Conservation (phyloP, 106 monocot species). For the Dendrobium catenatum region DNA sequence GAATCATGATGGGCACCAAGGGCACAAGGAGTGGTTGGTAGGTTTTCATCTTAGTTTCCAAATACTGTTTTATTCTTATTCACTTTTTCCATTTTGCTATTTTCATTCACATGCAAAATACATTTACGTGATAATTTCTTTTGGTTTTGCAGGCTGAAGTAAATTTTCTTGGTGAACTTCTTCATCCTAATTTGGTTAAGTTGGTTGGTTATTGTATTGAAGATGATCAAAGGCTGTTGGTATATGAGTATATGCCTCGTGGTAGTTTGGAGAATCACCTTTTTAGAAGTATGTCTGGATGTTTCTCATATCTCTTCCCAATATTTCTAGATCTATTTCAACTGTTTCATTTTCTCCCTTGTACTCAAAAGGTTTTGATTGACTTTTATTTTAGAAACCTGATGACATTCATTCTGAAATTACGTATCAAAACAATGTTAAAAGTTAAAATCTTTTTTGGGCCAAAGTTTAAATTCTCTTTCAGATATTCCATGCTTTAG, state of each 20-base stretch:
- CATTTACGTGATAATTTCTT: not conserved
- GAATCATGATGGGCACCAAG: slow-evolving; percentile 74
- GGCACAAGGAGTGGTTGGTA: slow-evolving; percentile 83
- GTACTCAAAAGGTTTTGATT: not conserved
- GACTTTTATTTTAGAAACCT: not conserved
- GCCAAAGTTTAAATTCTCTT: no score
- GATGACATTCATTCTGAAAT: not conserved
- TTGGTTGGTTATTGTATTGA: slow-evolving; percentile 74
- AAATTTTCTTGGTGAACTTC: slow-evolving; percentile 69
- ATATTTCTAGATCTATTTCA: slow-evolving; percentile 5
- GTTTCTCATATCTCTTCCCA: not conserved
- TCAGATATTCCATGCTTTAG: not conserved
- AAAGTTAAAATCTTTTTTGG: not conserved
- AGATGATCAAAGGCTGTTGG: slow-evolving; percentile 69
- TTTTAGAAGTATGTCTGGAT: slow-evolving; percentile 52
- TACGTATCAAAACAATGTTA: not conserved
- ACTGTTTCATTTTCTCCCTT: not conserved
- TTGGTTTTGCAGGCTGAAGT: slow-evolving; percentile 64
- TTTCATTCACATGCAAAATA: not conserved
- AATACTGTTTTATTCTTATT: not conserved
- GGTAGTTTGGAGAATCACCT: slow-evolving; percentile 79
- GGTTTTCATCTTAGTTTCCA: slow-evolving; percentile 4
- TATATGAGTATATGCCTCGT: slow-evolving; percentile 74
- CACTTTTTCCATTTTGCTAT: not conserved
- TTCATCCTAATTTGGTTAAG: slow-evolving; percentile 66